Evolutionary conservation across 139 green algal species (phyloP).

Genomic region (Coelastrella sp.): DNA sequence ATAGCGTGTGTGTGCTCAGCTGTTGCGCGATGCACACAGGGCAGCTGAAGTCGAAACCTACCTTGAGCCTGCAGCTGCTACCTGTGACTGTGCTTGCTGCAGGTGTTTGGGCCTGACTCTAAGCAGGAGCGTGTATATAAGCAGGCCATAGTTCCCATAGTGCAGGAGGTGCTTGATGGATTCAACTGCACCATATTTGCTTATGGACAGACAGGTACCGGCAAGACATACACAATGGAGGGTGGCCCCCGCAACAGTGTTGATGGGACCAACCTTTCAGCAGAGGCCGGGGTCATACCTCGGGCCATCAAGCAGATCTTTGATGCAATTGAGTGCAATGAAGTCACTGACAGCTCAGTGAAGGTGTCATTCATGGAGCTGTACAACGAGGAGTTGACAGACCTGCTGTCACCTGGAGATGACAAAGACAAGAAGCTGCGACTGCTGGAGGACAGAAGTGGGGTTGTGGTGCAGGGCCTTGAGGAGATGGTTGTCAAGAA

Average conservation of each 20-base stretch:
- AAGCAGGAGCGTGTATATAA: constrained; percentile 91
- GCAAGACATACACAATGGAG: constrained; percentile 99
- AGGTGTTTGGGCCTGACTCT: constrained; percentile 90
- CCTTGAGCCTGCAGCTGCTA: not conserved
- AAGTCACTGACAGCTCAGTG: constrained; percentile 74
- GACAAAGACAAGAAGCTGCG: constrained; percentile 71
- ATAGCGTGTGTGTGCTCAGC: not conserved
- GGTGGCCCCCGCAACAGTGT: constrained; percentile 77
- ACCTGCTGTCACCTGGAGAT: constrained; percentile 83
- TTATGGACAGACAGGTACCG: constrained; percentile 89
- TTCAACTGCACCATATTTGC: constrained; percentile 91
- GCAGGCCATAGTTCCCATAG: constrained; percentile 88
- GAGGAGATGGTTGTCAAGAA: constrained; percentile 95
- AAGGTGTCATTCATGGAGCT: constrained; percentile 95
- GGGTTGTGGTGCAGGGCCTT: constrained; percentile 90
- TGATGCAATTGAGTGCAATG: constrained; percentile 80
- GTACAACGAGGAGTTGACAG: constrained; percentile 99
- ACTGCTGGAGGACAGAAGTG: constrained; percentile 85
- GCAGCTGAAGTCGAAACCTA: not conserved
- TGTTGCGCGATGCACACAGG: not conserved
- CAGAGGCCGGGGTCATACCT: constrained; percentile 95
- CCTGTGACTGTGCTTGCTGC: constrained; percentile 8
- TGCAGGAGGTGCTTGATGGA: constrained; percentile 94
- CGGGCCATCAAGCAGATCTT: constrained; percentile 97
- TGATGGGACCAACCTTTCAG: constrained; percentile 68